Conservation (phyloP, 345 rosid genomes). For the Nasturtium officinale region DNA sequence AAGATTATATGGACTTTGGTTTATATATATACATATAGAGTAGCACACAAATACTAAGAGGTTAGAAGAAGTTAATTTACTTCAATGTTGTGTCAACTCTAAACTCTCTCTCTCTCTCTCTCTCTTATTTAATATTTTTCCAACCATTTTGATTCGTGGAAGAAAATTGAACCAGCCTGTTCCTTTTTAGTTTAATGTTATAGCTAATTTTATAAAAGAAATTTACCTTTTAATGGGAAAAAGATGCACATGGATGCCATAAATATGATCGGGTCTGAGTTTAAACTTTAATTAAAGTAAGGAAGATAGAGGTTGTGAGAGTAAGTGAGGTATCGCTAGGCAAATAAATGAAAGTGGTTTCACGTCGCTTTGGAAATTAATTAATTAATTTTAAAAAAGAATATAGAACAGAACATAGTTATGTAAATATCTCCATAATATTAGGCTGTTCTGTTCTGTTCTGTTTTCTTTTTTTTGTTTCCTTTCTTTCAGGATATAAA, state of each 20-base stretch:
- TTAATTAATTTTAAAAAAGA: not conserved
- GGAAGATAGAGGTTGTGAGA: constrained; percentile 46
- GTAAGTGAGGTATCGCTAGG: constrained; percentile 26
- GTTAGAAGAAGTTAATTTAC: constrained; percentile 23
- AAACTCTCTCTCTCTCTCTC: not conserved
- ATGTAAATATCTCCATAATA: constrained; percentile 6
- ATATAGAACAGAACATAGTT: constrained; percentile 22
- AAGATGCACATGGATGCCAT: constrained; percentile 39
- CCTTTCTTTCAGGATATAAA: constrained; percentile 5
- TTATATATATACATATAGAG: constrained; percentile 11
- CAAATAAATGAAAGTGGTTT: constrained; percentile 42
- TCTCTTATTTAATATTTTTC: constrained; percentile 28
- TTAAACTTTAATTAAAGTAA: too few species aligned
- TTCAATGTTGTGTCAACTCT: constrained; percentile 34
- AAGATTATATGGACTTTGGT: constrained; percentile 15
- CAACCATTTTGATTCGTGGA: constrained; percentile 33
- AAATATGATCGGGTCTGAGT: constrained; percentile 33
- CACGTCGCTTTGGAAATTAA: constrained; percentile 38
- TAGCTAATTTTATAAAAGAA: not conserved
- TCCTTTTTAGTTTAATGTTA: not conserved
- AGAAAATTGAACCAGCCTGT: constrained; percentile 33
- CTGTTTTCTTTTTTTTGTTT: not conserved
- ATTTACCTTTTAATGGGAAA: constrained; percentile 10
- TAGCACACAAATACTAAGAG: constrained; percentile 2
- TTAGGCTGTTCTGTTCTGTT: not conserved